Percentiles rank a stretch among this genome's conserved stretches.
These are phyloP conservation scores for Fusarium sterilihyphosum DNA, from an alignment of 2,329 filamentous ascomycete genomes.

Conservation along the genomic window DNA sequence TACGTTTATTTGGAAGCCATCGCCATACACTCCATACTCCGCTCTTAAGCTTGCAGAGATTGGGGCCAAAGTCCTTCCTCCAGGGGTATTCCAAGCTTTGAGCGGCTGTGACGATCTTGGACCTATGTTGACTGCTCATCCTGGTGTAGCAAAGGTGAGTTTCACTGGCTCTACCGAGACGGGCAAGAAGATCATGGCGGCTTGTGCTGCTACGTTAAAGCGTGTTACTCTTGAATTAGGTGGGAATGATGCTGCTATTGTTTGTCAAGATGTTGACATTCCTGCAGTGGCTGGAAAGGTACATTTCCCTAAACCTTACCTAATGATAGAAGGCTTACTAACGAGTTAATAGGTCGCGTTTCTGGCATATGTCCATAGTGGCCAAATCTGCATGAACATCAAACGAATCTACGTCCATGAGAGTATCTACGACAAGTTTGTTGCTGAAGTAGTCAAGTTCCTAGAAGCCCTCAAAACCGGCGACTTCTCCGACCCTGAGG, in stretches of 20 bases:
- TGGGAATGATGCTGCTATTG: background rate
- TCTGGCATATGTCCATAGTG: background rate
- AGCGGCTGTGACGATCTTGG: constrained; percentile 69
- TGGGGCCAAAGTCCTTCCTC: constrained; percentile 65
- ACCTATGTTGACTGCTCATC: constrained; percentile 65
- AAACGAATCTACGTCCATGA: constrained; percentile 4
- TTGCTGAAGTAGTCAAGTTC: background rate
- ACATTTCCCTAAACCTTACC: rapidly evolving
- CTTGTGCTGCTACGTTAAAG: constrained; percentile 59
- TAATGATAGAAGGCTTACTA: rapidly evolving
- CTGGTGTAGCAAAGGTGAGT: constrained; percentile 67
- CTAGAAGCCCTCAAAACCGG: constrained; percentile 52
- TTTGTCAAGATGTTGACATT: constrained; percentile 3
- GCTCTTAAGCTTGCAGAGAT: constrained; percentile 69
- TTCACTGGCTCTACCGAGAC: constrained; percentile 71
- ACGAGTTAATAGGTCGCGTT: background rate
- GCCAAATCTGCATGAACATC: constrained; percentile 1
- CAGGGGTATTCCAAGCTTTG: constrained; percentile 69
- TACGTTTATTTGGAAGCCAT: constrained; percentile 65
- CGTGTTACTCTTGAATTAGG: constrained; percentile 67
- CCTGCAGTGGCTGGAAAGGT: background rate
- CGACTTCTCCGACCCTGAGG: constrained; percentile 54
- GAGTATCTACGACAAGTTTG: background rate
- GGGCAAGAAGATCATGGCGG: constrained; percentile 56
- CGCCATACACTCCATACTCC: constrained; percentile 66